Conservation (phyloP, 495 filamentous ascomycete species). For the Penicillium argentinense region DNA sequence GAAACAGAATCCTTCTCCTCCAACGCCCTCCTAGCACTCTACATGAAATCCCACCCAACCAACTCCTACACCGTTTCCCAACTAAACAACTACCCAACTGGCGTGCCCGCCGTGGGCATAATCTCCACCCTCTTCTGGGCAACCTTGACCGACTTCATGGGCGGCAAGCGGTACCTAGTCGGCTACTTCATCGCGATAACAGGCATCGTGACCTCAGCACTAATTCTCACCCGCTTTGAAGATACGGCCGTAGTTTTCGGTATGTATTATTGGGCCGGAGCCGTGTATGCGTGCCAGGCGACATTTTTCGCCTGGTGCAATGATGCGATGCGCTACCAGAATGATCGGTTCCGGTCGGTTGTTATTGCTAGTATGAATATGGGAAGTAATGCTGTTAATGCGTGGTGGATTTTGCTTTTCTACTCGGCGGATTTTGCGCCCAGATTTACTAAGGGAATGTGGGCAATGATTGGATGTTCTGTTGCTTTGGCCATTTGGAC, state of each 20-base stretch:
- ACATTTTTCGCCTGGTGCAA: constrained; percentile 65
- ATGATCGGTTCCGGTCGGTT: constrained; percentile 45
- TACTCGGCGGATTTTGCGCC: constrained; percentile 60
- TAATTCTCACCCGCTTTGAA: constrained; percentile 48
- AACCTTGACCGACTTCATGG: constrained; percentile 51
- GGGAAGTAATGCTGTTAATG: constrained; percentile 54
- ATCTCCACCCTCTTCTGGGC: constrained; percentile 54
- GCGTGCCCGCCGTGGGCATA: constrained; percentile 49
- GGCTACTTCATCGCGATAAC: constrained; percentile 55
- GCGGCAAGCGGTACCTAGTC: constrained; percentile 48
- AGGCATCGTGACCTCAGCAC: constrained; percentile 42
- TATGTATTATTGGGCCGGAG: constrained; percentile 55
- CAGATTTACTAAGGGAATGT: constrained; percentile 58
- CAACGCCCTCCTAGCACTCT: constrained; percentile 39
- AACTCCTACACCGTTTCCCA: constrained; percentile 45
- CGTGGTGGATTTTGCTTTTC: constrained; percentile 66
- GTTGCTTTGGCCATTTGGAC: constrained; percentile 54
- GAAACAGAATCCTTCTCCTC: constrained; percentile 52
- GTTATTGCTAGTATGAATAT: constrained; percentile 58
- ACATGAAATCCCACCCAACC: constrained; percentile 33
- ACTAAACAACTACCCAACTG: constrained; percentile 50
- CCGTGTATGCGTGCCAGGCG: constrained; percentile 57
- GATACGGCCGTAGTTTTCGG: constrained; percentile 45
- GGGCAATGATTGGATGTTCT: constrained; percentile 57
- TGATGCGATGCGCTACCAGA: constrained; percentile 49